A percentile compares a stretch with the other conserved stretches of the same genome.
Evolutionary conservation across 495 filamentous ascomycete genomes (phyloP).

Genomic region (Extremus antarcticus): DNA sequence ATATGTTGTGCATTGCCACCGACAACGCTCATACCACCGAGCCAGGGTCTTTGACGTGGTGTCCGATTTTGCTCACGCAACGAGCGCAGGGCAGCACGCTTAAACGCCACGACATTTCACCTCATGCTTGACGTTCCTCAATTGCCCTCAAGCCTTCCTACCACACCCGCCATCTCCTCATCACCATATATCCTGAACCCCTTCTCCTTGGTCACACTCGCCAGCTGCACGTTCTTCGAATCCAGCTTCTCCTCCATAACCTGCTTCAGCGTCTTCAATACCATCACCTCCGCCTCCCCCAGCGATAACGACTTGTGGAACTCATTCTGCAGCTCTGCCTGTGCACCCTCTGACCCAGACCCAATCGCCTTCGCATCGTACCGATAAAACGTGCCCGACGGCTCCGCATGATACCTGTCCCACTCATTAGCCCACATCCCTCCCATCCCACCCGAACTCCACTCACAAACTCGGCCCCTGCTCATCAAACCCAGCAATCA

Average conservation of each 20-base stretch:
- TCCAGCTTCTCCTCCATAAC: constrained; percentile 99
- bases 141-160: constrained; percentile 49
- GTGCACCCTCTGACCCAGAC: constrained; percentile 88
- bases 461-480: constrained; percentile 84
- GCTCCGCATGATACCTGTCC: constrained; percentile 84
- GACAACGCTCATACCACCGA: too few species aligned
- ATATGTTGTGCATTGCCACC: too few species aligned
- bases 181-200: constrained; percentile 97
- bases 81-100: too few species aligned
- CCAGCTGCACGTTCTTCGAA: constrained; percentile 94
- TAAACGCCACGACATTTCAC: too few species aligned
- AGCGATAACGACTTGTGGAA: constrained; percentile 97
- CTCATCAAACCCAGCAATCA: constrained; percentile 96
- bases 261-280: constrained; percentile 97
- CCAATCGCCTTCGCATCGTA: constrained; percentile 99
- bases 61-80: too few species aligned
- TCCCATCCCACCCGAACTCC: background rate
- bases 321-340: constrained; percentile 95
- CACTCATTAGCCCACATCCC: background rate
- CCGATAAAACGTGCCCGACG: constrained; percentile 94
- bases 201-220: constrained; percentile 93
- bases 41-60: too few species aligned
- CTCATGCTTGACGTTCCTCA: too few species aligned
- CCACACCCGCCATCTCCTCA: constrained; percentile 86
- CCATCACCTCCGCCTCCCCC: constrained; percentile 82